Percentiles rank a stretch among this genome's conserved stretches.
Evolutionary conservation across 2,329 filamentous ascomycete genomes (phyloP).

Genomic region (Aureobasidium sp.): DNA sequence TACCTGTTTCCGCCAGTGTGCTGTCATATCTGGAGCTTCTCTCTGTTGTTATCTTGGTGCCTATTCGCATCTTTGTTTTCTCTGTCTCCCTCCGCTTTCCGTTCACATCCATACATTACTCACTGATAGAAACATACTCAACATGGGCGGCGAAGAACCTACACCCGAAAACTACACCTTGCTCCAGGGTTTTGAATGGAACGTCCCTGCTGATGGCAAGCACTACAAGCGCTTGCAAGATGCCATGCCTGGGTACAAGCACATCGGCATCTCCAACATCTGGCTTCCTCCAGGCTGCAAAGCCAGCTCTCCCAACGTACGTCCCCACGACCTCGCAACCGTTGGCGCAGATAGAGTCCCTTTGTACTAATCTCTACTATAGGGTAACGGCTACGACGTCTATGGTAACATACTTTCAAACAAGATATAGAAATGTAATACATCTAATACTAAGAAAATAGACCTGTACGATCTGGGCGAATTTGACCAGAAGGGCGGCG

Average conservation of each 20-base stretch:
- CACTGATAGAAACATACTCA: not conserved
- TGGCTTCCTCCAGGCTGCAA: slow-evolving; percentile 66
- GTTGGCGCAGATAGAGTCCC: not conserved
- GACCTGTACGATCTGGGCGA: slow-evolving; percentile 49
- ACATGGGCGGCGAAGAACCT: slow-evolving; percentile 13
- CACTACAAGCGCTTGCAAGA: slow-evolving; percentile 53
- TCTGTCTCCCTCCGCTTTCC: not conserved
- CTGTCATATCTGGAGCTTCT: not conserved
- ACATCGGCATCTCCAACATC: slow-evolving; percentile 51
- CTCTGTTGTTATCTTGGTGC: not conserved
- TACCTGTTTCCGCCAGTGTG: not conserved
- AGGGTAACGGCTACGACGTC: slow-evolving; percentile 50
- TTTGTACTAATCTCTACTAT: not conserved
- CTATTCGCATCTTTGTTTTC: not conserved
- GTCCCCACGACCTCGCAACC: not conserved
- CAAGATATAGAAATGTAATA: no score
- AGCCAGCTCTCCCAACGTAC: slow-evolving; percentile 37
- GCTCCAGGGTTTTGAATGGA: slow-evolving; percentile 65
- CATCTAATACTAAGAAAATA: no score
- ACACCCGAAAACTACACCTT: slow-evolving; percentile 38
- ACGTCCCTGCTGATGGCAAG: slow-evolving; percentile 51
- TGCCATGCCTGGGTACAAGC: slow-evolving; percentile 45
- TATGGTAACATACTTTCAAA: slow-evolving; percentile 35
- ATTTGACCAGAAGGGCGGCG: slow-evolving; percentile 58
- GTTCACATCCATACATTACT: no score